Conservation (phyloP, 164 flowering plant species). For the Annona cherimola region DNA sequence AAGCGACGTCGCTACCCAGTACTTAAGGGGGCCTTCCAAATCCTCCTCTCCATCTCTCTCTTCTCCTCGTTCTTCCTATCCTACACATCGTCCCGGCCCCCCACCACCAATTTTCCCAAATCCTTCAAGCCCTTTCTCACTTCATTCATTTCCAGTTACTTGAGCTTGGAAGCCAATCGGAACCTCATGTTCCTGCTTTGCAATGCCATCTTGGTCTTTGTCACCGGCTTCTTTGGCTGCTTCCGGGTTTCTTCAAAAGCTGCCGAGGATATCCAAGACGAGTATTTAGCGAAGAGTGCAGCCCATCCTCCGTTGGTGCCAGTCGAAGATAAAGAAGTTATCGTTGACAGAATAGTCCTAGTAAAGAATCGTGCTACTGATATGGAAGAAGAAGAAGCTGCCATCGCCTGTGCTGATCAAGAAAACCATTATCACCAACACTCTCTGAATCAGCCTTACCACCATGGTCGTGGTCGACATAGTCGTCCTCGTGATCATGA, state of each 20-base stretch:
- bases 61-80: background rate
- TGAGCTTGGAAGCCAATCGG: conserved; percentile 19
- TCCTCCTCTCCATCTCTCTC: background rate
- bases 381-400: background rate
- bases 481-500: background rate
- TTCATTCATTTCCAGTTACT: conserved; percentile 10
- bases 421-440: too few relatives aligned
- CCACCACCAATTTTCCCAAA: conserved; percentile 1
- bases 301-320: background rate
- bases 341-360: background rate
- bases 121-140: conserved; percentile 19
- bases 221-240: conserved; percentile 15
- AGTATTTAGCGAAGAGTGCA: background rate
- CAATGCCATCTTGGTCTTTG: conserved; percentile 49
- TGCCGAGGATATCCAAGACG: background rate
- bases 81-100: background rate
- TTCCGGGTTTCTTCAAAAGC: background rate
- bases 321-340: background rate
- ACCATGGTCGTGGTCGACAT: background rate
- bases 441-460: background rate
- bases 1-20: background rate
- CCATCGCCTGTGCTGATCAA: too few relatives aligned
- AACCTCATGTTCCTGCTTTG: conserved; percentile 52
- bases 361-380: background rate
- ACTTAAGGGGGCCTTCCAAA: background rate